Percentiles rank a stretch among this genome's conserved stretches.
Conservation (phyloP, 495 filamentous ascomycete species). For the Hypoxylon lenormandii region DNA sequence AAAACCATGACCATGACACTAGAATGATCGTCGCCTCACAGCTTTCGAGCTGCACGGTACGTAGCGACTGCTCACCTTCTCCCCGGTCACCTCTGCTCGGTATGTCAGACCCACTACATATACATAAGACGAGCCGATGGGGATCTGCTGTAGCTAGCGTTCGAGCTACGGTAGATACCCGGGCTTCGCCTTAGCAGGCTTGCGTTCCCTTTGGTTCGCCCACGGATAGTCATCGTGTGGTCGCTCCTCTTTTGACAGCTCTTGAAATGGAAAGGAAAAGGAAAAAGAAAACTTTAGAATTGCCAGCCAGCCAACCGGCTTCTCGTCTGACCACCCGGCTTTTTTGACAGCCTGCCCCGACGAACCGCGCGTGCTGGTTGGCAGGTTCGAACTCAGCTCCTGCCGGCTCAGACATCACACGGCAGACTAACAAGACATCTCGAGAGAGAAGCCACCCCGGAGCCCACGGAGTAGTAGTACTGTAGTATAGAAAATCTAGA, state of each 20-base stretch:
- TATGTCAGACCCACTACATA: conserved; percentile 37
- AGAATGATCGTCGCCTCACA: conserved; percentile 42
- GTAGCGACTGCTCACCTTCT: conserved; percentile 36
- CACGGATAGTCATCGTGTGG: conserved; percentile 21
- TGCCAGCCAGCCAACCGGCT: neutral
- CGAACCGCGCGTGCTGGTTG: conserved; percentile 33
- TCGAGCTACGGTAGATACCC: conserved; percentile 44
- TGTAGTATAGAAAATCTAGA: conserved; percentile 29
- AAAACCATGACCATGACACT: conserved; percentile 11
- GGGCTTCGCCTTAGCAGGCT: conserved; percentile 39
- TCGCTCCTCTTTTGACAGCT: conserved; percentile 18
- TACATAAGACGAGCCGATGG: conserved; percentile 1
- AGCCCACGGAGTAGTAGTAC: conserved; percentile 28
- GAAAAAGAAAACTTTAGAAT: neutral
- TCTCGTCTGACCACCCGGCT: conserved; percentile 33
- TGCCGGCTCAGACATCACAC: conserved; percentile 2
- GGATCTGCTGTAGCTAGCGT: conserved; percentile 39
- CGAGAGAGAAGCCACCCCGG: conserved; percentile 8
- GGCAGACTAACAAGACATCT: conserved; percentile 12
- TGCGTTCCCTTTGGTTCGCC: conserved; percentile 29
- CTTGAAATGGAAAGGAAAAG: no score
- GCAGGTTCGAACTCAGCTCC: conserved; percentile 38
- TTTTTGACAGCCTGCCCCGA: conserved; percentile 32
- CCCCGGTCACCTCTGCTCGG: conserved; percentile 43
- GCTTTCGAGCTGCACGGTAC: conserved; percentile 26